Evolutionary conservation across 306 rosid species (phyloP).

Genomic region (Cucurbita pepo): DNA sequence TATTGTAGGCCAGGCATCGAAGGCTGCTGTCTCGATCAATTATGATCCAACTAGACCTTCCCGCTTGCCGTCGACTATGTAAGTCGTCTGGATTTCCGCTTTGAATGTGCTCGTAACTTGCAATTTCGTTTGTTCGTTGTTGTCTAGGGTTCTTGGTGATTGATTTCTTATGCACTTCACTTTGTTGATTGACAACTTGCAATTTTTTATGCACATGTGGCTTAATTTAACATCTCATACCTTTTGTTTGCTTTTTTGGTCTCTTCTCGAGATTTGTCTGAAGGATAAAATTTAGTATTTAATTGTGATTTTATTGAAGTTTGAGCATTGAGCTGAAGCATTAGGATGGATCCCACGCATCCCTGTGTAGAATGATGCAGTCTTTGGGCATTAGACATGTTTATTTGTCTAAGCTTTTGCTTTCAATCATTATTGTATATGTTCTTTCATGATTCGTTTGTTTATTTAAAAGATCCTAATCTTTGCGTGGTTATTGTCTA

Average conservation of each 20-base stretch:
- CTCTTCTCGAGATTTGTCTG: neutral
- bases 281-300: neutral
- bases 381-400: neutral
- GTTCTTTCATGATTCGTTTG: neutral
- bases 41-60: slow-evolving; percentile 52
- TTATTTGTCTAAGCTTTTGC: neutral
- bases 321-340: neutral
- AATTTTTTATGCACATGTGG: neutral
- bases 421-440: neutral
- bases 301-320: neutral
- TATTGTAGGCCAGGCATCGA: slow-evolving; percentile 29
- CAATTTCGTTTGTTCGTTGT: neutral
- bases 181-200: too few species aligned
- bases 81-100: slow-evolving; percentile 6
- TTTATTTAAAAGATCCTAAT: neutral
- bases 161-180: neutral
- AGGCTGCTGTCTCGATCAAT: slow-evolving; percentile 50
- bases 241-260: neutral
- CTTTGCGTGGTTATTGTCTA: too few species aligned
- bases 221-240: neutral
- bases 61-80: slow-evolving; percentile 65
- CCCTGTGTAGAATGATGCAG: neutral
- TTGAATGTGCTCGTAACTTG: neutral
- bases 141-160: neutral
- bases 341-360: neutral